phyloP scores from a whole-genome alignment of 164 flowering plant genomes.

The Vitis amurensis region DNA sequence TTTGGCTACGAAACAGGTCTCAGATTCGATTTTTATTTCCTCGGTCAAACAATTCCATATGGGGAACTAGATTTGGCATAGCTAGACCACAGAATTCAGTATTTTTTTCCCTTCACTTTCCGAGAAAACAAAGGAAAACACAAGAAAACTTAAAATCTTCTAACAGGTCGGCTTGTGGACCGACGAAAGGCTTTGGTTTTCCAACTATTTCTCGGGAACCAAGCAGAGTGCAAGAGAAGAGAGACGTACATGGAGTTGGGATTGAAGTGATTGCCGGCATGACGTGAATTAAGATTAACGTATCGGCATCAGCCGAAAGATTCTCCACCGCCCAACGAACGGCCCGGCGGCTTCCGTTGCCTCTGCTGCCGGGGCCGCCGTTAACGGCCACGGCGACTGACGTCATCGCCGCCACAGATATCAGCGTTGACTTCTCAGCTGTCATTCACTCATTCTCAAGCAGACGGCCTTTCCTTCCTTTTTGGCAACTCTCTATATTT shows the following conservation, averaged over 20 bases:
- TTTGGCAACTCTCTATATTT: too few relatives aligned
- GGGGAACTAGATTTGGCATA: too few relatives aligned
- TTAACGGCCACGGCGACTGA: constrained; percentile 72
- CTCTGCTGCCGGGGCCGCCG: constrained; percentile 22
- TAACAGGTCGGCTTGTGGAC: too few relatives aligned
- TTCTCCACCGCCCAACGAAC: constrained; percentile 78
- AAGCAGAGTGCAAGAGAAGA: constrained; percentile 8
- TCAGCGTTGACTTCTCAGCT: background rate
- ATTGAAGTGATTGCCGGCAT: constrained; percentile 59
- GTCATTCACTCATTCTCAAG: background rate
- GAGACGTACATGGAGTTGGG: constrained; percentile 66
- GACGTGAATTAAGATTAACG: constrained; percentile 67
- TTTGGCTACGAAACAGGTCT: too few relatives aligned
- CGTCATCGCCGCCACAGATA: constrained; percentile 11
- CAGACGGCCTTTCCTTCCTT: background rate
- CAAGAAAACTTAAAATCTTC: too few relatives aligned
- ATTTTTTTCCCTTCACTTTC: too few relatives aligned
- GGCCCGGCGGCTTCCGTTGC: constrained; percentile 63
- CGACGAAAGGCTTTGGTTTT: too few relatives aligned
- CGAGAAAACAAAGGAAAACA: too few relatives aligned
- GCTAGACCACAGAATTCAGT: too few relatives aligned
- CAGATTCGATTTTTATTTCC: too few relatives aligned
- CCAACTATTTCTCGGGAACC: background rate
- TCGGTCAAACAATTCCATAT: too few relatives aligned
- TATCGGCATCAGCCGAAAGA: constrained; percentile 43